These are phyloP conservation scores for Bryoglossum gracile DNA, from an alignment of 495 filamentous ascomycete species.

Conservation along the genomic window DNA sequence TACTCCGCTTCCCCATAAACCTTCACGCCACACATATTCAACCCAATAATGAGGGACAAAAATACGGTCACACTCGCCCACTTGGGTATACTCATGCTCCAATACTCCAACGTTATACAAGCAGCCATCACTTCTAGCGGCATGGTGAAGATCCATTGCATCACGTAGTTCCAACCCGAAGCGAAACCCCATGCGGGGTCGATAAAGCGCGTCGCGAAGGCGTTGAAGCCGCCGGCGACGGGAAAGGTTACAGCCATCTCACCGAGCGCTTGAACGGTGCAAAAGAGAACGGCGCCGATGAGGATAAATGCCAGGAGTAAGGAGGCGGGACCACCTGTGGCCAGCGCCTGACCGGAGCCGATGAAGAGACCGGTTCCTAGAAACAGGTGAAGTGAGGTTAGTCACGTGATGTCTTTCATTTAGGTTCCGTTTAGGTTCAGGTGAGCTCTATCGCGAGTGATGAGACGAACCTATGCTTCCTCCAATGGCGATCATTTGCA, in stretches of 20 bases:
- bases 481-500: constrained; percentile 97
- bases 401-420: constrained; percentile 1
- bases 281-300: constrained; percentile 84
- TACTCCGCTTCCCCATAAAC: constrained; percentile 91
- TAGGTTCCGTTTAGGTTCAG: not conserved
- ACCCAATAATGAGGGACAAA: constrained; percentile 60
- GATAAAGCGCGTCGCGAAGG: constrained; percentile 75
- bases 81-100: constrained; percentile 50
- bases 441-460: not conserved
- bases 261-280: constrained; percentile 87
- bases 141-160: constrained; percentile 65
- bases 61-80: constrained; percentile 58
- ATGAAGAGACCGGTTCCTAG: constrained; percentile 88
- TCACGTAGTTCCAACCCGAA: constrained; percentile 86
- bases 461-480: constrained; percentile 75
- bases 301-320: constrained; percentile 78
- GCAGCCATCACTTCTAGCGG: constrained; percentile 90
- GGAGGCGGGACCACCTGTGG: constrained; percentile 76
- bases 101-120: constrained; percentile 80
- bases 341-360: constrained; percentile 71
- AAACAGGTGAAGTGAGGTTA: not conserved
- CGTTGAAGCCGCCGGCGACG: constrained; percentile 88
- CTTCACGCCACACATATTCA: constrained; percentile 82
- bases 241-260: constrained; percentile 81
- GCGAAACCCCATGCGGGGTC: constrained; percentile 97